Evolutionary conservation across 208 protist genomes (phyloP).

Genomic region (Trypanosomatidae sp.): DNA sequence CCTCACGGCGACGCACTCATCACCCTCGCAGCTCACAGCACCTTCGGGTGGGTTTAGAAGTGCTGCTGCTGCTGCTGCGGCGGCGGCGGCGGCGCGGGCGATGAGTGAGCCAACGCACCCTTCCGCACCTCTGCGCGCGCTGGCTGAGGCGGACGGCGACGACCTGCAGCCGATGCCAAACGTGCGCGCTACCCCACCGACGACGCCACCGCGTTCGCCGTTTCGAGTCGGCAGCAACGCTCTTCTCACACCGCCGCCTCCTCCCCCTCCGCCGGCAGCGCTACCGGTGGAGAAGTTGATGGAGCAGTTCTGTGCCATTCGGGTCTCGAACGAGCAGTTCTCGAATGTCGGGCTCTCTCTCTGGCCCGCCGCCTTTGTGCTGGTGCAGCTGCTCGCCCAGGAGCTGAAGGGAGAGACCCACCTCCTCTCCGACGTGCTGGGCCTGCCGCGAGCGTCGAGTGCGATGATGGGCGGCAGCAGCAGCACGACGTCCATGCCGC

Average conservation of each 20-base stretch:
- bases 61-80: background rate
- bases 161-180: no score
- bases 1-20: background rate
- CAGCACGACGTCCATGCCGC: background rate
- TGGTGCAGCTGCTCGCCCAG: constrained; percentile 67
- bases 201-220: no score
- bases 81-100: no score
- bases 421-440: constrained; percentile 31
- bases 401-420: constrained; percentile 44
- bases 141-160: no score
- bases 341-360: constrained; percentile 75
- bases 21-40: constrained; percentile 9
- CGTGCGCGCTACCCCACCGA: no score
- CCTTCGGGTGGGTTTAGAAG: no score
- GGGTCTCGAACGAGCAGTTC: constrained; percentile 66
- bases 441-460: constrained; percentile 13
- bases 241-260: background rate
- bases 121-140: no score
- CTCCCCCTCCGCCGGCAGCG: background rate
- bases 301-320: constrained; percentile 44
- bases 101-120: no score
- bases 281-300: constrained; percentile 4
- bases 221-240: no score
- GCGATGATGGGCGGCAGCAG: background rate
- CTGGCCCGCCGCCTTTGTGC: constrained; percentile 78